A percentile compares a stretch with the other conserved stretches of the same genome.
Evolutionary conservation across 2,329 filamentous ascomycete genomes (phyloP).

Genomic region (Rutstroemia sp.): DNA sequence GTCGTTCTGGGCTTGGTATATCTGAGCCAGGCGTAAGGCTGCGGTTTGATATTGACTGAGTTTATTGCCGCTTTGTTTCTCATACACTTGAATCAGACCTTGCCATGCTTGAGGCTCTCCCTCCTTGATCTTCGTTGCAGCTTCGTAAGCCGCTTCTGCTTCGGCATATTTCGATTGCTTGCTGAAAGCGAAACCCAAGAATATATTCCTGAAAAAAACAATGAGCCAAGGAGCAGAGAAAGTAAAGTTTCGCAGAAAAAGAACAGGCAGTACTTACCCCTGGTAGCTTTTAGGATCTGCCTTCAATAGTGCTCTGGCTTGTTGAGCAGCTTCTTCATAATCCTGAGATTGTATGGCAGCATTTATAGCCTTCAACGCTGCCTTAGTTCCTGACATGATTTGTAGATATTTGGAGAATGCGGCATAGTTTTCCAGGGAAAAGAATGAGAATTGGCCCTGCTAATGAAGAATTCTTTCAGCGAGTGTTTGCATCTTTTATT

Average conservation of each 20-base stretch:
- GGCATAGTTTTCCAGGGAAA: neutral
- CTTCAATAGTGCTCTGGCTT: slow-evolving; percentile 61
- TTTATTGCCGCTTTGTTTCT: slow-evolving; percentile 63
- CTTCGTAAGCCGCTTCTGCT: slow-evolving; percentile 68
- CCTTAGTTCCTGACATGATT: slow-evolving; percentile 44
- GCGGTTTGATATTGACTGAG: slow-evolving; percentile 69
- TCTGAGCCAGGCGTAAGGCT: slow-evolving; percentile 63
- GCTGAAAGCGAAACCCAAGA: slow-evolving; percentile 77
- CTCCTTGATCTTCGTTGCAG: slow-evolving; percentile 64
- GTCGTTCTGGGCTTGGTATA: slow-evolving; percentile 62
- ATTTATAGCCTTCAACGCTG: slow-evolving; percentile 73
- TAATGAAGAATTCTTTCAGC: no score
- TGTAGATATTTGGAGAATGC: neutral
- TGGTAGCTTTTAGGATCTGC: slow-evolving; percentile 76
- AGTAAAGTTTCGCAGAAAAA: neutral
- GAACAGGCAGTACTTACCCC: slow-evolving; percentile 45
- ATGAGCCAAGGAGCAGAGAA: neutral
- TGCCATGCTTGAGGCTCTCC: slow-evolving; percentile 84
- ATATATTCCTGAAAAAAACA: slow-evolving; percentile 55
- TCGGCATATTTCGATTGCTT: slow-evolving; percentile 65
- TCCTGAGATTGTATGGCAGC: slow-evolving; percentile 70
- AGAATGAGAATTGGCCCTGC: no score
- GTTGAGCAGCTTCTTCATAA: slow-evolving; percentile 65
- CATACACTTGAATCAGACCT: slow-evolving; percentile 78
- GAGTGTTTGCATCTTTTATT: no score